Evolutionary conservation across 129 eudicot genomes (phyloP).

Genomic region (Flaveria sonorensis): DNA sequence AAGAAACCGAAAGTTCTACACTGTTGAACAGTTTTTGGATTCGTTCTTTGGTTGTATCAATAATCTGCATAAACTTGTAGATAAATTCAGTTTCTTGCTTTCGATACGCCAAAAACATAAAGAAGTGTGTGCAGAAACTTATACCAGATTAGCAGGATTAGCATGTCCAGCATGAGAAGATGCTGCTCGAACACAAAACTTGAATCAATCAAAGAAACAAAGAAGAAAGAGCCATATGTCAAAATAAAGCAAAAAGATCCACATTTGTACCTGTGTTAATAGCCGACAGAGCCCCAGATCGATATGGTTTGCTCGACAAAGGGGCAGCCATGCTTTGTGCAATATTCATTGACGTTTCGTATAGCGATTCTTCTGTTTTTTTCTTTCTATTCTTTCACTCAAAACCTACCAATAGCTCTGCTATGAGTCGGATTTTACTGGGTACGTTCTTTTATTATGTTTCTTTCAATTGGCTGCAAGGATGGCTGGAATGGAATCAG

Average conservation of each 20-base stretch:
- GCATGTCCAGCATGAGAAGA: constrained; percentile 15
- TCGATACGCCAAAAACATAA: neutral
- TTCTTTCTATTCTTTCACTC: neutral
- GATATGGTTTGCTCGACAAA: constrained; percentile 21
- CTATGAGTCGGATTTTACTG: too few relatives aligned
- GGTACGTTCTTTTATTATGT: too few relatives aligned
- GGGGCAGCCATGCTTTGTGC: constrained; percentile 22
- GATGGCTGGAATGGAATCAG: too few relatives aligned
- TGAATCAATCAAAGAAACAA: neutral
- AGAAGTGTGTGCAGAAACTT: constrained; percentile 1
- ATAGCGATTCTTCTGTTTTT: neutral
- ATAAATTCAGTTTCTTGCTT: neutral
- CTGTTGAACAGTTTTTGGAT: constrained; percentile 51
- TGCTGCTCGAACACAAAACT: constrained; percentile 9
- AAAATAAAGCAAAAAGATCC: neutral
- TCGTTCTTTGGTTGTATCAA: constrained; percentile 62
- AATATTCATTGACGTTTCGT: constrained; percentile 20
- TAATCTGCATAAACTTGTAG: constrained; percentile 28
- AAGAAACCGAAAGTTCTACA: constrained; percentile 64
- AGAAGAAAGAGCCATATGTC: neutral
- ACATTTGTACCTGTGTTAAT: constrained; percentile 23
- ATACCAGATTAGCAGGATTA: constrained; percentile 24
- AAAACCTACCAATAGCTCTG: too few relatives aligned
- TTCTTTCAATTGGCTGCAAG: too few relatives aligned
- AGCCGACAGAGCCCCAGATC: constrained; percentile 7